These are phyloP conservation scores for Thuja plicata DNA, from an alignment of 83 land plant genomes.

Conservation along the genomic window DNA sequence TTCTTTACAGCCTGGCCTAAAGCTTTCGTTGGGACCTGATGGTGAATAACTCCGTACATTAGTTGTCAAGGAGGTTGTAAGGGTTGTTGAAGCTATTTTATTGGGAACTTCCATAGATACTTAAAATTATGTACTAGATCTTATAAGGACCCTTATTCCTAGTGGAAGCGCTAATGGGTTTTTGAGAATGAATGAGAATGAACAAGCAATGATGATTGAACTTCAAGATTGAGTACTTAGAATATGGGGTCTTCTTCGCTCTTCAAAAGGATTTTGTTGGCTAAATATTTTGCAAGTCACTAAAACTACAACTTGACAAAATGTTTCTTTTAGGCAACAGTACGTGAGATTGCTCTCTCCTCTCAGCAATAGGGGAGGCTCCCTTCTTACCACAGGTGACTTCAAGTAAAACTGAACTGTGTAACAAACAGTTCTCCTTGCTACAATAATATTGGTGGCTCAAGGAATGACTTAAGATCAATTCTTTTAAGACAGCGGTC, in stretches of 20 bases:
- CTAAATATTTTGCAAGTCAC: too few relatives aligned
- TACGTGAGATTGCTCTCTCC: too few relatives aligned
- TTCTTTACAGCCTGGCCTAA: constrained; percentile 89
- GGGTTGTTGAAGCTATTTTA: constrained; percentile 83
- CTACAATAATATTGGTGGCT: too few relatives aligned
- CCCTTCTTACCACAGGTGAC: too few relatives aligned
- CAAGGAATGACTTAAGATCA: too few relatives aligned
- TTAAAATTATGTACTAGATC: constrained; percentile 57
- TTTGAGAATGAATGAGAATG: constrained; percentile 45
- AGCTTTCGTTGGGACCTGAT: constrained; percentile 80
- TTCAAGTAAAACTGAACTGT: too few relatives aligned
- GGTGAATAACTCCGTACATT: constrained; percentile 74
- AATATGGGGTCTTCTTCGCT: constrained; percentile 82
- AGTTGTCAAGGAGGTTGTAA: constrained; percentile 77
- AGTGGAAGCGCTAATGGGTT: constrained; percentile 37
- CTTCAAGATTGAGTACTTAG: constrained; percentile 76
- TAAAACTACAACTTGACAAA: too few relatives aligned
- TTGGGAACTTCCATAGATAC: constrained; percentile 70
- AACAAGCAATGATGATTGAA: constrained; percentile 66
- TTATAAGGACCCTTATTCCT: constrained; percentile 44
- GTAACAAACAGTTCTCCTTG: too few relatives aligned
- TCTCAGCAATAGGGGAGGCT: too few relatives aligned
- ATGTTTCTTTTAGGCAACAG: too few relatives aligned
- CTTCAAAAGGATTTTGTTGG: too few relatives aligned
- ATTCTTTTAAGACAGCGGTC: too few relatives aligned